Percentiles rank a stretch among this genome's conserved stretches.
phyloP scores from a whole-genome alignment of 2,329 filamentous ascomycete species.

The Gaeumannomyces tritici region DNA sequence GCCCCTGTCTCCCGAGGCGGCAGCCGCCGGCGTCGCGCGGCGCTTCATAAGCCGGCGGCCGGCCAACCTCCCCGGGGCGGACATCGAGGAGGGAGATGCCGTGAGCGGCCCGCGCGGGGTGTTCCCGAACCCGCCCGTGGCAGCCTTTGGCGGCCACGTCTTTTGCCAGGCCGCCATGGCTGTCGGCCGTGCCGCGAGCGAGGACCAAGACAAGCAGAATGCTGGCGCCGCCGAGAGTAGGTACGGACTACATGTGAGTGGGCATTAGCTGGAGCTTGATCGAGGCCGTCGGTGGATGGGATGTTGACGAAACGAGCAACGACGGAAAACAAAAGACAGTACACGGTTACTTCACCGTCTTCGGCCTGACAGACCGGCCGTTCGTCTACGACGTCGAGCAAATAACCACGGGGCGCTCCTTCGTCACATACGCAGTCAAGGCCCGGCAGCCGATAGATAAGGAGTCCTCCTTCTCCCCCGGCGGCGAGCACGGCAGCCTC shows the following conservation, averaged over 20 bases:
- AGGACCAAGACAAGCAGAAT: conserved; percentile 9
- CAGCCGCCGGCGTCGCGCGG: conserved; percentile 10
- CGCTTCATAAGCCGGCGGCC: conserved; percentile 25
- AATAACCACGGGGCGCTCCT: conserved; percentile 34
- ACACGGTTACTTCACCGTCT: conserved; percentile 44
- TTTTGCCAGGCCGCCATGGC: conserved; percentile 31
- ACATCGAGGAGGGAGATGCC: conserved; percentile 12
- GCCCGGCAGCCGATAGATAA: conserved; percentile 30
- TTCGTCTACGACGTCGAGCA: conserved; percentile 41
- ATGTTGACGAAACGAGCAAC: conserved; percentile 7
- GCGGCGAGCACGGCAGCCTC: conserved; percentile 15
- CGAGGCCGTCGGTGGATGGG: background rate
- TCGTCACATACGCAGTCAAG: conserved; percentile 38
- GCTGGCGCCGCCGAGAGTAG: conserved; percentile 9
- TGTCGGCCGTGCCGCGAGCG: conserved; percentile 22
- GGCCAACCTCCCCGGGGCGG: conserved; percentile 21
- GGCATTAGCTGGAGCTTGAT: background rate
- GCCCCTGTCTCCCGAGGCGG: conserved; percentile 9
- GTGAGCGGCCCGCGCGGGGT: conserved; percentile 5
- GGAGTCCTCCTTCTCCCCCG: conserved; percentile 18
- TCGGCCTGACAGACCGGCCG: conserved; percentile 36
- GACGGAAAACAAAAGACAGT: conserved; percentile 31
- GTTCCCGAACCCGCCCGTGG: conserved; percentile 7
- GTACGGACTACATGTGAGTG: conserved; percentile 30
- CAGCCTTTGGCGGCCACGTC: conserved; percentile 33